Base-by-base conservation (phyloP, 1,284 basidiomycete genomes). In the Rhodofomes roseus region DNA sequence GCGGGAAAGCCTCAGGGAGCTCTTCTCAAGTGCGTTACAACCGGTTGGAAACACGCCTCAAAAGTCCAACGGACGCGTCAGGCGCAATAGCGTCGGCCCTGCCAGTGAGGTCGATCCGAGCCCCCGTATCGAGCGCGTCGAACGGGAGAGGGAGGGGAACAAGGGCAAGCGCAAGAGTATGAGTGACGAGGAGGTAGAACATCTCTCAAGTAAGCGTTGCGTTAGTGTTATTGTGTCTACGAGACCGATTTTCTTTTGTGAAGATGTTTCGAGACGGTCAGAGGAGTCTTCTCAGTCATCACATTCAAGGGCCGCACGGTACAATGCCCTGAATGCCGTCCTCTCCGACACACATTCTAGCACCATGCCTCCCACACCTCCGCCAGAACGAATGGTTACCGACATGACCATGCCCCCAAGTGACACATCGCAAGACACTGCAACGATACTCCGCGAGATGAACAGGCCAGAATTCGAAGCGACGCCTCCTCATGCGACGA, bases 171-270 rank as follows among this genome's bases (percentile, higher is more conserved):
- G 81, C 57, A 79, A 75, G 64, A 88, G 84, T 66, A 62, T 86
- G 64, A 89, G 86, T 65, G 89, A 90, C 61, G 87, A 89, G 65
- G 89, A 89, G 66, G 70, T 74, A 12, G 86, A 87, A 48, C 80
- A 78, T 61, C 66, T 71, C 41, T 72, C 77, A 41, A 78, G 87
- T 90, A 70, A 66, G 85, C 70, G 40, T 34, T 25, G 14, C 16
- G 18, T 14, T 14, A 7, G 8, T 18, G 20, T n/a, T 16, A 20
- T 6, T 25, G n/a, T 27, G 22, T 14, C 18, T 25, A 29, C 31
- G 16, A 5, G 25, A 48, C 46, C 29, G 46, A 48, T 25, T 11
- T n/a, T 3, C 16, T 1, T 16, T 27, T 22, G 5, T 41, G n/a
- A n/a, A 60, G 64, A 48, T 52, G 27, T 53, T 18, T 60, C 56